Base-by-base conservation (phyloP, 306 rosid genomes). In the Rosa multiflora region DNA sequence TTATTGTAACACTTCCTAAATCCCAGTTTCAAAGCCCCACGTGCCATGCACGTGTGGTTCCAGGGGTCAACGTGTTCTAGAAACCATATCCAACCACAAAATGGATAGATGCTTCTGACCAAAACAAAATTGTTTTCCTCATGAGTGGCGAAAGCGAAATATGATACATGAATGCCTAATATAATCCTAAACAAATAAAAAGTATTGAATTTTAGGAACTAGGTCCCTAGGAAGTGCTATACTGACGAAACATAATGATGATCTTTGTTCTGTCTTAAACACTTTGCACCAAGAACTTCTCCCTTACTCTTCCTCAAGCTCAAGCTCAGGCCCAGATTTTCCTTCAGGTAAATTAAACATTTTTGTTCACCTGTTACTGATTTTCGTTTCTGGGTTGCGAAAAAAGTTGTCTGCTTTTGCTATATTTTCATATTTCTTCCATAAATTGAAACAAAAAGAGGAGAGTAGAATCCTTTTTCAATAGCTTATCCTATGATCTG, bases 331-430 rank as follows among this genome's bases (percentile, higher is more conserved):
- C 73, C 40, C 58, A 23, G 21, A 64, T 49, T 51, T 14, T 55
- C 58, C 49, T 51, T 51, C 15, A 80, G 83, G 83, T 52, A 73
- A 73, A n/a, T 52, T 21, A 6, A 32, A 37, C 18, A 42, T 63
- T 10, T 6, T 46, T 2, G 1, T 37, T 72, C 10, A 40, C n/a
- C 32, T 5, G 61, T 17, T 18, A 52, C 20, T 37, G 26, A 53
- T 18, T 73, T 39, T 52, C 11, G 0, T 10, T 17, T 37, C 76
- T 17, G 63, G 49, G 12, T 39, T 53, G 39, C 20, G 29, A 53
- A 35, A 32, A 37, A 10, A 71, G 1, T 5, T 52, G 32, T 5
- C 55, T 62, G 44, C 78, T 20, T 26, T 14, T 58, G 55, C 15
- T 59, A 10, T 61, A 18, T 56, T n/a, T 56, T n/a, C 11, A n/a